Evolutionary conservation across 768 basidiomycete genomes (phyloP), one percentile per base, ranked within the genome.

Genomic region (Xerocomus potaroensis): DNA sequence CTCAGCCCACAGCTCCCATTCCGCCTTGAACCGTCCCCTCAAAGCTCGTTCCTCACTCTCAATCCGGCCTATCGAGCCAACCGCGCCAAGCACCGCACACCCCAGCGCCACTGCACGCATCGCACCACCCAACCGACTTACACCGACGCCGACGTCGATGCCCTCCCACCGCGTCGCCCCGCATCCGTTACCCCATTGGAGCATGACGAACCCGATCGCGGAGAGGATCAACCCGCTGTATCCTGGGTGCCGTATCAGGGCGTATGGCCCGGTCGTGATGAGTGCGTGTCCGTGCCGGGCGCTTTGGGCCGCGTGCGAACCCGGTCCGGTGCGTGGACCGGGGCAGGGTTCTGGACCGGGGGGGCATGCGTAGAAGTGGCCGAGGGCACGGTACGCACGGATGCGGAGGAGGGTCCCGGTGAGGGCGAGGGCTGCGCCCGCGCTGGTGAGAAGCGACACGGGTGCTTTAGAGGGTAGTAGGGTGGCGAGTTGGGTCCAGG

Each of bases 371-470:
- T 65, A 64, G 40, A 63, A 56, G 3, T 39, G 53, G 12, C 58
- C 62, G 9, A 64, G 58, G 22, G 51, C 33, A 9, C 43, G 41
- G 22, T 47, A 63, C n/a, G 55, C 77, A 11, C 48, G 37, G 48
- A 60, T 61, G 19, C 77, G 69, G 41, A 76, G 66, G 40, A 66
- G 70, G 0, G 71, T 73, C 12, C 76, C 78, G 0, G 67, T 19
- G 19, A 62, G 55, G 12, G 66, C 64, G 41, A 78, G 54, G n/a
- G 61, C 42, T 19, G 65, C 67, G 2, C 75, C 78, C 8, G 68
- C 26, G 33, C 76, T 35, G 47, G 48, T 26, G 23, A 32, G n/a
- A 21, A 43, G 40, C 0, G 50, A n/a, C n/a, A n/a, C n/a, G n/a
- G n/a, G n/a, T n/a, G n/a, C n/a, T n/a, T n/a, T n/a, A n/a, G n/a